Evolutionary conservation across 352 stramenopile species (phyloP), one percentile per base, ranked within the genome.

Genomic region (Globisporangium radiosum): DNA sequence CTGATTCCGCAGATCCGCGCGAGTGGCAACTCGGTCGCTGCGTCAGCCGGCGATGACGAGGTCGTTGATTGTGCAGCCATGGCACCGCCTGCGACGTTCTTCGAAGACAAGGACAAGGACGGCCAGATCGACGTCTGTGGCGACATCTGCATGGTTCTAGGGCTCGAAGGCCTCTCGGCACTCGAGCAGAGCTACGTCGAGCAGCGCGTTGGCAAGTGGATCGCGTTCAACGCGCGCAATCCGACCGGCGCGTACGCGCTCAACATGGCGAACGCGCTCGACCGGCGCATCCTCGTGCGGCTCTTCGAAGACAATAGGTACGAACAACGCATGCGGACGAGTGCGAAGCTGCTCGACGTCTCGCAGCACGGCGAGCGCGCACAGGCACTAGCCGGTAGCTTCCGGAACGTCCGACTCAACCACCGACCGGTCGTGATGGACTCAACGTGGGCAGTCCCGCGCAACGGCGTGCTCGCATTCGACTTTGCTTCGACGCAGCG

Each of bases 91-190:
- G 60, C 72, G 6, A 70, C 87, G 56, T 91, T 88, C 57, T 91
- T 91, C 49, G 78, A 89, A 59, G 81, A 91, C 67, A 88, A 88
- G 53, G 81, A 91, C 63, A 76, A 70, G 57, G 81, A 91, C 53
- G 81, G 81, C 13, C 89, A 91, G 54, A 91, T 91, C 49, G 81
- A 91, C 49, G 79, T 87, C 7, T 91, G 81, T 47, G 78, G 81
- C 6, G 81, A 91, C 64, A 89, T 91, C 36, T 89, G 78, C 53
- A 78, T 89, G 50, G 74, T 87, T 4, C 75, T 91, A n/a, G 81
- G 81, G 5, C 71, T 91, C 9, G 73, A 71, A 52, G 75, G 76
- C 47, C 58, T 91, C 0, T 87, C 76, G 6, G 79, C 81, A 44
- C 63, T 91, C 44, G 81, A 91, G 59, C 81, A 91, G 60, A 71